Conservation (phyloP, 2,329 filamentous ascomycete genomes). For the Incumbomyces delicatus region DNA sequence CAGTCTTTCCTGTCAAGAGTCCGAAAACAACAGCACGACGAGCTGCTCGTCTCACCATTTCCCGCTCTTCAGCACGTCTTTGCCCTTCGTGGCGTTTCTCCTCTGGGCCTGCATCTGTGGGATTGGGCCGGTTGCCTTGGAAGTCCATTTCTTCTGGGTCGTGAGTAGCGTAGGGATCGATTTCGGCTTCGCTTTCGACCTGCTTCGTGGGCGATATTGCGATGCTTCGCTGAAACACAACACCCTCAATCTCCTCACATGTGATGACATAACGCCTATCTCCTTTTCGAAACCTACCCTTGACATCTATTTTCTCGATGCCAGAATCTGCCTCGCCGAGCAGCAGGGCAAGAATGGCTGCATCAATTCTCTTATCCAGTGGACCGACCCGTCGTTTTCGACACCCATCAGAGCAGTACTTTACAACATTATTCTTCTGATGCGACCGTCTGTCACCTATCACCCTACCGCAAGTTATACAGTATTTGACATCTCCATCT, state of each 20-base stretch:
- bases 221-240: slow-evolving; percentile 44
- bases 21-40: slow-evolving; percentile 15
- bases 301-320: slow-evolving; percentile 23
- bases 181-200: slow-evolving; percentile 25
- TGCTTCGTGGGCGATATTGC: slow-evolving; percentile 36
- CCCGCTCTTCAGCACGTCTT: slow-evolving; percentile 14
- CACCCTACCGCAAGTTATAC: slow-evolving; percentile 43
- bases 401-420: slow-evolving; percentile 51
- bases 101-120: slow-evolving; percentile 36
- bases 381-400: slow-evolving; percentile 41
- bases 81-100: slow-evolving; percentile 15
- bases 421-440: slow-evolving; percentile 28
- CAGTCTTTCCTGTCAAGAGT: slow-evolving; percentile 5
- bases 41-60: slow-evolving; percentile 17
- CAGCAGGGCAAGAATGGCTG: slow-evolving; percentile 23
- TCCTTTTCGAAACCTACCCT: slow-evolving; percentile 32
- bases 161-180: slow-evolving; percentile 9
- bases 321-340: slow-evolving; percentile 26
- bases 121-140: slow-evolving; percentile 26
- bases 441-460: slow-evolving; percentile 20
- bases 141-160: background rate
- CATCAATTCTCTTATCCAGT: slow-evolving; percentile 44
- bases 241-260: slow-evolving; percentile 41
- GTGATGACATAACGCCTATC: slow-evolving; percentile 42
- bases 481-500: slow-evolving; percentile 35